Base-by-base conservation (phyloP, 805 yeast species). In the Yamadazyma sp. region DNA sequence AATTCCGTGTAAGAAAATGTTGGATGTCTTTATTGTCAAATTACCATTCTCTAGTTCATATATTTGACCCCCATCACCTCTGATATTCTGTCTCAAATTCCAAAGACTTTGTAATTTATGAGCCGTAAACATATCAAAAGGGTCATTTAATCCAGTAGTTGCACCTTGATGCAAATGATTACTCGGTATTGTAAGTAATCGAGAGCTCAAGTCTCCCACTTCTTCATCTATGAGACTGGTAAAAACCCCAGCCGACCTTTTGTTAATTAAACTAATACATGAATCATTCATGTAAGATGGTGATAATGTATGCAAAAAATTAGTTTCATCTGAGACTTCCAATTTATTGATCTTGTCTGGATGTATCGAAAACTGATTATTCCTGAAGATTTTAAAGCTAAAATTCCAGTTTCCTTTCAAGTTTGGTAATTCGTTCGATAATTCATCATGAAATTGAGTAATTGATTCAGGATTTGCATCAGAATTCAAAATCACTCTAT, bases 1-100 rank as follows among this genome's bases (percentile, higher is more conserved):
- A 13, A 68, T 69, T 1, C 95, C 94, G 51, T 83, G 88, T 10
- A 84, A 65, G 32, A 80, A 78, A 25, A 85, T 76, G 50, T 85
- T 86, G 27, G 85, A 80, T 0, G 88, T 74, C 25, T 86, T 62
- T 3, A 86, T 60, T 7, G 64, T 59, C 46, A 80, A 66, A 25
- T 62, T 67, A 11, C 80, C 82, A 30, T 61, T 55, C 55, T 69
- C 72, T 3, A 83, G 49, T 41, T 75, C 73, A 50, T 80, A 85
- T 4, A 76, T 73, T 35, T 72, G 71, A 0, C 95, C 95, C 7
- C 83, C 82, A 41, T 83, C 89, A 1, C 91, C 93, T 48, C 76
- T 74, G 32, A 84, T 70, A 7, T 74, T 65, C 54, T 86, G 95
- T 41, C 86, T 65, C 28, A 75, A 67, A 0, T 68, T 59, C 95